A percentile compares a stretch with the other conserved stretches of the same genome.
Evolutionary conservation across 192 early-diverging fungal species (phyloP).

Genomic region (Coemansia sp.): DNA sequence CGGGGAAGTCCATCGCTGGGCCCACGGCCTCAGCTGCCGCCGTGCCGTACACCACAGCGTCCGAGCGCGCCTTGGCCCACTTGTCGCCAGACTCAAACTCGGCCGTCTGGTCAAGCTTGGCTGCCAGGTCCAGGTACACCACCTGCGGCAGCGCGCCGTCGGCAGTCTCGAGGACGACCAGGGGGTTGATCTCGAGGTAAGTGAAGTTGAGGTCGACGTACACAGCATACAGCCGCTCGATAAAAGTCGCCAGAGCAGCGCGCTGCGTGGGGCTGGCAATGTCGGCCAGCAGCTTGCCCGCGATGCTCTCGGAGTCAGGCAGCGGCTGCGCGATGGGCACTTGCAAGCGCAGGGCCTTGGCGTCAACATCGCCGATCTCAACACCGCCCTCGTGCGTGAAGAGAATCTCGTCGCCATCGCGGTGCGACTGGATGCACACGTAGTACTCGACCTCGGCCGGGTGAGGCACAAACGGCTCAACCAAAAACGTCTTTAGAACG

Average conservation of each 20-base stretch:
- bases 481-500: slow-evolving; percentile 89
- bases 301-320: slow-evolving; percentile 69
- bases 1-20: slow-evolving; percentile 94
- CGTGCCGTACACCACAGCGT: slow-evolving; percentile 53
- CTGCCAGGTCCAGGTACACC: slow-evolving; percentile 93
- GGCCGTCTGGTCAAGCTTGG: slow-evolving; percentile 98
- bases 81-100: slow-evolving; percentile 96
- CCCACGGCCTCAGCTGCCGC: slow-evolving; percentile 25
- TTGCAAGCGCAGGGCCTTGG: slow-evolving; percentile 88
- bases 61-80: slow-evolving; percentile 87
- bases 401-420: slow-evolving; percentile 94
- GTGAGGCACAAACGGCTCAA: slow-evolving; percentile 95
- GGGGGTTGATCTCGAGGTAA: slow-evolving; percentile 99
- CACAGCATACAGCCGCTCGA: slow-evolving; percentile 90
- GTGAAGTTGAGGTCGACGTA: slow-evolving; percentile 98
- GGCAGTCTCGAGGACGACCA: slow-evolving; percentile 83
- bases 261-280: slow-evolving; percentile 64
- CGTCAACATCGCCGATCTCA: slow-evolving; percentile 98
- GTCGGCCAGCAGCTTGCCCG: slow-evolving; percentile 66
- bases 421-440: slow-evolving; percentile 92
- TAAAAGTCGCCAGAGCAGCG: slow-evolving; percentile 84
- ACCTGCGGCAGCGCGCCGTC: slow-evolving; percentile 67
- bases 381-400: slow-evolving; percentile 99
- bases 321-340: slow-evolving; percentile 79
- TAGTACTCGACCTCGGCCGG: slow-evolving; percentile 93